These are phyloP conservation scores for Fulvia fulva DNA, from an alignment of 2,329 filamentous ascomycete species.

Conservation along the genomic window DNA sequence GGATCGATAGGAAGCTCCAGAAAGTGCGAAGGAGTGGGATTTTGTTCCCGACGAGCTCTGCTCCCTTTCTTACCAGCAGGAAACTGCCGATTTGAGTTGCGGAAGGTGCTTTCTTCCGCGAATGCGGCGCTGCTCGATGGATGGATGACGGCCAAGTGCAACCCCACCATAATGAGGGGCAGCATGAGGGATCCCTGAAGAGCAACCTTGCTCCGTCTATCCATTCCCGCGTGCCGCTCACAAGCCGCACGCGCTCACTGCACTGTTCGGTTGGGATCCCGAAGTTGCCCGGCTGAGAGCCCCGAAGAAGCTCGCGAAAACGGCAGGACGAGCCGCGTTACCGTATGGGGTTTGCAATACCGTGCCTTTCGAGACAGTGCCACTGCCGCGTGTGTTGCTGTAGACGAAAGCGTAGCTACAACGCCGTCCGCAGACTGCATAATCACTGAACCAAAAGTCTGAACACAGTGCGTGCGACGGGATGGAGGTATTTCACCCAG, in stretches of 20 bases:
- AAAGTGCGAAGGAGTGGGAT: not conserved
- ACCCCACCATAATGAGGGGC: constrained; percentile 4
- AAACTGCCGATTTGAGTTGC: constrained; percentile 4
- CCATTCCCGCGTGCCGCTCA: constrained; percentile 2
- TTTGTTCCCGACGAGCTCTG: not conserved
- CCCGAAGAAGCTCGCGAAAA: not conserved
- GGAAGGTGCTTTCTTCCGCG: not conserved
- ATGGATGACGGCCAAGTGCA: not conserved
- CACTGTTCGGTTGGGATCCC: not conserved
- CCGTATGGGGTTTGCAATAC: constrained; percentile 1
- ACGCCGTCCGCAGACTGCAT: not conserved
- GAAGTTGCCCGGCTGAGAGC: not conserved
- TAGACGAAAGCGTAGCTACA: not conserved
- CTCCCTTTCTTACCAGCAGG: constrained; percentile 1
- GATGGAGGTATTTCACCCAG: too few species aligned
- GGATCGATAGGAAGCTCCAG: not conserved
- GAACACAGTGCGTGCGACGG: too few species aligned
- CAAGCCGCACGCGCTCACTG: not conserved
- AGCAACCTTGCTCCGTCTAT: not conserved
- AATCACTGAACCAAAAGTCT: too few species aligned
- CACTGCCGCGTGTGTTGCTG: not conserved
- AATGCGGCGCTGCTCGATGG: too few species aligned
- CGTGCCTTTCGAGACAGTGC: not conserved
- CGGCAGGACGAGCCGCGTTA: constrained; percentile 4
- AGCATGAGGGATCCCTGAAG: not conserved